Conservation (phyloP, 495 filamentous ascomycete species). For the Penicillium cosmopolitanum region DNA sequence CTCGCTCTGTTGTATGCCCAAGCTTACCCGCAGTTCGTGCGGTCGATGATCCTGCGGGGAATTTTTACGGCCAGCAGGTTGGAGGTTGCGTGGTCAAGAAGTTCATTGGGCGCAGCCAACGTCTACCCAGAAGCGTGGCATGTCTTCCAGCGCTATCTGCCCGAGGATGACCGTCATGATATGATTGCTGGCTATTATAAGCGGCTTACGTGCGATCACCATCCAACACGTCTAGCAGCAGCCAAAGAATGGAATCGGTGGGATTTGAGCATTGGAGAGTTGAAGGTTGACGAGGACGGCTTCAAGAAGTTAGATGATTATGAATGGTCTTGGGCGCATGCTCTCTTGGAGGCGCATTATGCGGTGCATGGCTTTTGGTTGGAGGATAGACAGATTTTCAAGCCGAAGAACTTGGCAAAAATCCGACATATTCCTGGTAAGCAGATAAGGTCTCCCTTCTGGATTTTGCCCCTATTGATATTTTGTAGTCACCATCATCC, state of each 20-base stretch:
- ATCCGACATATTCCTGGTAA: slow-evolving; percentile 46
- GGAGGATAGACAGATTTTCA: slow-evolving; percentile 41
- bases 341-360: slow-evolving; percentile 45
- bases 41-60: slow-evolving; percentile 42
- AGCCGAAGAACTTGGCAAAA: slow-evolving; percentile 33
- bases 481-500: slow-evolving; percentile 34
- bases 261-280: slow-evolving; percentile 38
- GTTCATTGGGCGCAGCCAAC: slow-evolving; percentile 24
- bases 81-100: slow-evolving; percentile 36
- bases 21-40: slow-evolving; percentile 38
- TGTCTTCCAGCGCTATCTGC: slow-evolving; percentile 34
- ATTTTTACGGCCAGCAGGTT: slow-evolving; percentile 39
- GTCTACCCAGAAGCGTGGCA: slow-evolving; percentile 49
- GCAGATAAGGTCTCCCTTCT: background rate
- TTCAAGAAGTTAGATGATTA: slow-evolving; percentile 35
- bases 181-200: slow-evolving; percentile 38
- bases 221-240: slow-evolving; percentile 8
- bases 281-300: slow-evolving; percentile 25
- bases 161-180: slow-evolving; percentile 36
- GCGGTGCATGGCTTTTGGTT: slow-evolving; percentile 42
- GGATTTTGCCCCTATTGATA: background rate
- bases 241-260: slow-evolving; percentile 39
- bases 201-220: slow-evolving; percentile 22
- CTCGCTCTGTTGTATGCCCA: slow-evolving; percentile 47
- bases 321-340: slow-evolving; percentile 40